phyloP scores from a whole-genome alignment of 371 early-diverging fungal genomes.

The Sporodiniella umbellata region DNA sequence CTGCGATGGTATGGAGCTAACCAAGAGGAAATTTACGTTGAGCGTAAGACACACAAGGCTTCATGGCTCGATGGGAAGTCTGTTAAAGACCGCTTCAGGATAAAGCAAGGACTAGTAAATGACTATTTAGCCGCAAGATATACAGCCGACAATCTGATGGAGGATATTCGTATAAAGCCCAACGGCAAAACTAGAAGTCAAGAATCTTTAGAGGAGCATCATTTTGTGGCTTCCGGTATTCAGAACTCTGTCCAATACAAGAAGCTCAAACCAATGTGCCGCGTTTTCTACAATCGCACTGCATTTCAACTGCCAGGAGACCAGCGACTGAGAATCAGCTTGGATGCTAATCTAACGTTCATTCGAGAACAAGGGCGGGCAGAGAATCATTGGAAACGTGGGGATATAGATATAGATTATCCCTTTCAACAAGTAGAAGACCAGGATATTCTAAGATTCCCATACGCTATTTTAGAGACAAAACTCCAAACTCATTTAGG shows the following conservation, averaged over 20 bases:
- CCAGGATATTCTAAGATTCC: constrained; percentile 85
- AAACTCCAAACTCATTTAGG: constrained; percentile 95
- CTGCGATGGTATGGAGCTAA: constrained; percentile 87
- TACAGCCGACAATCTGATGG: constrained; percentile 68
- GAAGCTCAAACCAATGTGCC: constrained; percentile 79
- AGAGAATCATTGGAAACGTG: constrained; percentile 84
- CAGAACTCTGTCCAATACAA: constrained; percentile 75
- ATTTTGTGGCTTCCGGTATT: constrained; percentile 79
- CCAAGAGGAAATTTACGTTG: constrained; percentile 51
- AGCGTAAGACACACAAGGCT: constrained; percentile 51
- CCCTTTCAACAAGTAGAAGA: constrained; percentile 81
- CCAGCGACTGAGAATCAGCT: constrained; percentile 89
- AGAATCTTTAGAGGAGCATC: constrained; percentile 65
- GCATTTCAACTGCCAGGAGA: constrained; percentile 99
- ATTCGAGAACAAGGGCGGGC: constrained; percentile 86
- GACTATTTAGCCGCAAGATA: constrained; percentile 80
- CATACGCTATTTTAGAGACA: constrained; percentile 96
- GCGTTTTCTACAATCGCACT: constrained; percentile 96
- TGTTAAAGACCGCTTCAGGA: constrained; percentile 90
- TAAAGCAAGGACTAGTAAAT: constrained; percentile 89
- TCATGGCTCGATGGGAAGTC: constrained; percentile 82
- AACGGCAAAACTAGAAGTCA: constrained; percentile 41
- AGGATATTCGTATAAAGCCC: constrained; percentile 73
- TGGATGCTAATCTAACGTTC: constrained; percentile 97
- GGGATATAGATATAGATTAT: constrained; percentile 79